These are phyloP conservation scores for Aspergillus sp. DNA, from an alignment of 2,329 filamentous ascomycete species.

Conservation along the genomic window DNA sequence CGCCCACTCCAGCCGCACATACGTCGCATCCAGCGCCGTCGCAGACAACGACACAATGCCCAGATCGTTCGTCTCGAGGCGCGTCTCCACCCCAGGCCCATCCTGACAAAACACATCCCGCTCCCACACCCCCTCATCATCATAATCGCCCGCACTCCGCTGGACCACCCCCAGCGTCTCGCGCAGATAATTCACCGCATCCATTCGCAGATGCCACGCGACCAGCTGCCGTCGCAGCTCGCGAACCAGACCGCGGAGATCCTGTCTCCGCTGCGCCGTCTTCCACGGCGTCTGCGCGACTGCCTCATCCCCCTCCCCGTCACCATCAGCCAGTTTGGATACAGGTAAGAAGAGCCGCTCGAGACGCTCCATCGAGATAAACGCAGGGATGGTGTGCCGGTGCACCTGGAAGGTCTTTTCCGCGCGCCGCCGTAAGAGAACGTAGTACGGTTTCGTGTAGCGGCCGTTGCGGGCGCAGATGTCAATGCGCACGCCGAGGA, in stretches of 20 bases:
- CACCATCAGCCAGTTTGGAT: constrained; percentile 4
- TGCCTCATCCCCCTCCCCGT: constrained; percentile 16
- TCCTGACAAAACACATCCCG: constrained; percentile 12
- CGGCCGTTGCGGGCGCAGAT: constrained; percentile 38
- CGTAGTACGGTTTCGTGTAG: constrained; percentile 45
- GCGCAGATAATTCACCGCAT: constrained; percentile 35
- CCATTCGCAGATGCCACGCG: constrained; percentile 41
- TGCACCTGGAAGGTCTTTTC: constrained; percentile 32
- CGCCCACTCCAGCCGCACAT: constrained; percentile 44
- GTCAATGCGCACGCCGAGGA: constrained; percentile 45
- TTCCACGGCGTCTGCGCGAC: constrained; percentile 20
- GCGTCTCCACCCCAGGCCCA: constrained; percentile 11
- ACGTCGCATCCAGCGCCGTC: constrained; percentile 39
- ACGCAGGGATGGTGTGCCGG: constrained; percentile 46
- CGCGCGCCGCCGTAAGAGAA: constrained; percentile 33
- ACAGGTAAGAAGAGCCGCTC: constrained; percentile 34
- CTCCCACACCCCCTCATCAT: constrained; percentile 15
- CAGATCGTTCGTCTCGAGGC: constrained; percentile 19
- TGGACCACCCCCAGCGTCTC: constrained; percentile 29
- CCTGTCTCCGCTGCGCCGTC: constrained; percentile 26
- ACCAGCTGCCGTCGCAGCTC: constrained; percentile 42
- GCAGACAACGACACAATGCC: constrained; percentile 36
- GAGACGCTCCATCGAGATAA: constrained; percentile 41
- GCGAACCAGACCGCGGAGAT: constrained; percentile 36
- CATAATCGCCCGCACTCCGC: constrained; percentile 12